Evolutionary conservation across 1,284 basidiomycete genomes (phyloP), one percentile per base, ranked within the genome.

Genomic region (Rhodotorula mucilaginosa): DNA sequence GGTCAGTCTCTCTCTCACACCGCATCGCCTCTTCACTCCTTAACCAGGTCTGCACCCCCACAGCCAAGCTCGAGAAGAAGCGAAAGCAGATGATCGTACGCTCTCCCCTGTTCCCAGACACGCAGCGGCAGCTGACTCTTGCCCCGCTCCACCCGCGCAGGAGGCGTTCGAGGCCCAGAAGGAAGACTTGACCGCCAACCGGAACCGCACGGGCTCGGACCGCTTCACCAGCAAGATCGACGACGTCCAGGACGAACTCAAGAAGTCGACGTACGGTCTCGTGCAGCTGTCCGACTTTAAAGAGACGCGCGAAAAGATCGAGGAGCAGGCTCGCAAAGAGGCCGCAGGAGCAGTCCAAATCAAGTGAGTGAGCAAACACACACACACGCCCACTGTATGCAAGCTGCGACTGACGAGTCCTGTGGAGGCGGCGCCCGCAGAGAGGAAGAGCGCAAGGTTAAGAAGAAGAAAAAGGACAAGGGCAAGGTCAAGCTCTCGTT

Each of bases 181-280:
- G 79, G 88, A 90, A 76, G 88, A 86, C 58, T 87, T 96, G 79
- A 88, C 91, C 75, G 79, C 78, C 3, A 77, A 78, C 23, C 73
- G 78, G 18, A 82, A 82, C 69, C 78, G 79, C 6, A 79, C 79
- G 63, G 72, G 79, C 65, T 68, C 65, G 1, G 90, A 91, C 79
- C 91, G 94, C 68, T 99, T 99, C 81, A 90, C 95, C 29, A 90
- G 91, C 7, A 92, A 97, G 81, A 89, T 92, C 81, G 96, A 98
- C 80, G 93, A 90, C 7, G 89, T 98, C 84, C 96, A 98, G 80
- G 97, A 99, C 70, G 87, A 87, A 18, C 86, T 99, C 64, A 98
- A 97, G 84, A 87, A 93, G 79, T 90, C 87, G 62, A 99, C 97
- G 0, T 88, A 99, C 68, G 97, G 97, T 77, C 86, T 99, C 21